Conservation (phyloP, 176 grass and related monocot species). For the Bothriochloa decipiens region DNA sequence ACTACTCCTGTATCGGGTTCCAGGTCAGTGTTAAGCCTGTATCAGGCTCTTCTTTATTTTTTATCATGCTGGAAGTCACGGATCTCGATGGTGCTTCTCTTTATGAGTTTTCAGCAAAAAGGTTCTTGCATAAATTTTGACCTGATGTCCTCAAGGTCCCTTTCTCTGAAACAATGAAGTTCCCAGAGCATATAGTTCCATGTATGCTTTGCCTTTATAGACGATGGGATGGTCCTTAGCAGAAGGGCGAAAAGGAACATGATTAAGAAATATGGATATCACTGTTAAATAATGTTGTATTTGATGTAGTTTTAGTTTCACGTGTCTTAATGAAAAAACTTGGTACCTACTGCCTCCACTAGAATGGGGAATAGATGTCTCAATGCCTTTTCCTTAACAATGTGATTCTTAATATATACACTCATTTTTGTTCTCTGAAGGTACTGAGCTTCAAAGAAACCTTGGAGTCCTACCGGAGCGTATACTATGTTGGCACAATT, state of each 20-base stretch:
- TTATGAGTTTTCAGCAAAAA: conserved; percentile 5
- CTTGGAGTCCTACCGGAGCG: conserved; percentile 78
- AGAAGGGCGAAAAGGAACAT: background rate
- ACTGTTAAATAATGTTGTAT: background rate
- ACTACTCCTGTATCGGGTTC: conserved; percentile 98
- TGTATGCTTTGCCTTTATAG: background rate
- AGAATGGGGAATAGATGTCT: background rate
- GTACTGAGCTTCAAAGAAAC: conserved; percentile 96
- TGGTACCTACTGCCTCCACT: background rate
- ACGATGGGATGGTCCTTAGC: conserved; percentile 4
- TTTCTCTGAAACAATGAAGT: background rate
- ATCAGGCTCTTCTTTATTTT: conserved; percentile 26
- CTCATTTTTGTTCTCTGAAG: conserved; percentile 43
- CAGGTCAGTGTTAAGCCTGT: conserved; percentile 61
- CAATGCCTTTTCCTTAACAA: background rate
- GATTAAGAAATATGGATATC: conserved; percentile 13
- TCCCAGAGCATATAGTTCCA: background rate
- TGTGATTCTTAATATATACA: background rate
- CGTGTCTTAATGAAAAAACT: background rate
- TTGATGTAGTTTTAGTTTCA: background rate
- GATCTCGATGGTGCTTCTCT: conserved; percentile 9
- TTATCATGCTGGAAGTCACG: background rate
- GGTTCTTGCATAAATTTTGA: background rate
- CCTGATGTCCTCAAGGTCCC: background rate
- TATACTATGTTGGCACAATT: conserved; percentile 86